These are phyloP conservation scores for Ettlia oleoabundans DNA, from an alignment of 139 green algal species.

Conservation along the genomic window DNA sequence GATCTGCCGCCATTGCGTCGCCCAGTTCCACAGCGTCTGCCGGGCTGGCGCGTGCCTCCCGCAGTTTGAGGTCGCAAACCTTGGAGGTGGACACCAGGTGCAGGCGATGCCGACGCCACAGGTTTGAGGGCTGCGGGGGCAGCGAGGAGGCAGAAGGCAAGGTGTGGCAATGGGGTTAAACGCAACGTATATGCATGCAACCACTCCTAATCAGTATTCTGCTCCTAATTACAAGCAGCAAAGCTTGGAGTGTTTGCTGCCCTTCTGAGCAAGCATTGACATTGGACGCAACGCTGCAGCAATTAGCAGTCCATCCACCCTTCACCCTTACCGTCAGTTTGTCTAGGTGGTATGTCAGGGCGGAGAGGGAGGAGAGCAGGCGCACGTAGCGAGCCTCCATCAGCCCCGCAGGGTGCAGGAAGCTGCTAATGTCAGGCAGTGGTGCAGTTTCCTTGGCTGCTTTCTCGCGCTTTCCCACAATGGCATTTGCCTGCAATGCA, in stretches of 20 bases:
- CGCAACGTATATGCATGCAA: no score
- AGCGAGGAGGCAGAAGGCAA: no score
- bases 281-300: no score
- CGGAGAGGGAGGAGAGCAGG: constrained; percentile 62
- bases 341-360: constrained; percentile 67
- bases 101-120: constrained; percentile 57
- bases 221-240: no score
- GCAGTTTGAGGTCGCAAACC: constrained; percentile 56
- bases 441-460: neutral
- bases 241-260: no score
- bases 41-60: constrained; percentile 39
- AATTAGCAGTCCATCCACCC: neutral
- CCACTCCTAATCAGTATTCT: no score
- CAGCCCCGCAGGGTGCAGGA: constrained; percentile 54
- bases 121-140: constrained; percentile 14
- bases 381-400: constrained; percentile 70
- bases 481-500: constrained; percentile 17
- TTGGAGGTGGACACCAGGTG: constrained; percentile 75
- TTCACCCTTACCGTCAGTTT: constrained; percentile 42
- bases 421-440: constrained; percentile 61
- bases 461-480: constrained; percentile 32
- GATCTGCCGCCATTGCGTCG: constrained; percentile 73
- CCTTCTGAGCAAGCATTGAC: no score
- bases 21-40: constrained; percentile 57
- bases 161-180: neutral